Conservation (phyloP, 2,329 filamentous ascomycete species). For the Dissoconium aciculare region DNA sequence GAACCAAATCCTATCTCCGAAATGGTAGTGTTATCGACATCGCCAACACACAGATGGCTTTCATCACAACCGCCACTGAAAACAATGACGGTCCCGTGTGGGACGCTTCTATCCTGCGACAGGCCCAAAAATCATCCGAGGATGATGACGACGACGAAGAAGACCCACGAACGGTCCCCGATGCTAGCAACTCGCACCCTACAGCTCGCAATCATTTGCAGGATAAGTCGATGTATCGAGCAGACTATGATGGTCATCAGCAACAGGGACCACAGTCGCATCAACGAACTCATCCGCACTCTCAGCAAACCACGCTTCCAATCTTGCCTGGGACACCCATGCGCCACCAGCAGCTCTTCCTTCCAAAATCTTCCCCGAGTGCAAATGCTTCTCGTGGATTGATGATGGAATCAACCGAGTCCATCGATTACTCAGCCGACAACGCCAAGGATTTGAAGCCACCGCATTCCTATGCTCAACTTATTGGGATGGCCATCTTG, state of each 20-base stretch:
- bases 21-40: constrained; percentile 90
- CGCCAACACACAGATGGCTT: constrained; percentile 93
- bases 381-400: constrained; percentile 34
- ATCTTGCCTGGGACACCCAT: constrained; percentile 24
- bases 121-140: constrained; percentile 28
- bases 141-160: constrained; percentile 27
- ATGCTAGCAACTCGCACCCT: constrained; percentile 5
- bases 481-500: constrained; percentile 93
- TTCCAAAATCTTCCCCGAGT: constrained; percentile 35
- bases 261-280: constrained; percentile 10
- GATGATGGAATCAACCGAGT: constrained; percentile 38
- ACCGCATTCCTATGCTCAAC: constrained; percentile 86
- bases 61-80: constrained; percentile 69
- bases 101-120: constrained; percentile 25
- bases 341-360: constrained; percentile 21
- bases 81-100: constrained; percentile 56
- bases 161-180: constrained; percentile 11
- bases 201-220: constrained; percentile 10
- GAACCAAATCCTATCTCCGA: constrained; percentile 49
- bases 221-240: constrained; percentile 14
- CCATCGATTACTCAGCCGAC: constrained; percentile 66
- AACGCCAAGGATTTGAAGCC: constrained; percentile 84
- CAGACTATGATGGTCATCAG: constrained; percentile 14
- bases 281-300: constrained; percentile 24
- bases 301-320: constrained; percentile 19